These are phyloP conservation scores for Colletotrichum spaethianum DNA, from an alignment of 2,329 filamentous ascomycete genomes.

Conservation along the genomic window DNA sequence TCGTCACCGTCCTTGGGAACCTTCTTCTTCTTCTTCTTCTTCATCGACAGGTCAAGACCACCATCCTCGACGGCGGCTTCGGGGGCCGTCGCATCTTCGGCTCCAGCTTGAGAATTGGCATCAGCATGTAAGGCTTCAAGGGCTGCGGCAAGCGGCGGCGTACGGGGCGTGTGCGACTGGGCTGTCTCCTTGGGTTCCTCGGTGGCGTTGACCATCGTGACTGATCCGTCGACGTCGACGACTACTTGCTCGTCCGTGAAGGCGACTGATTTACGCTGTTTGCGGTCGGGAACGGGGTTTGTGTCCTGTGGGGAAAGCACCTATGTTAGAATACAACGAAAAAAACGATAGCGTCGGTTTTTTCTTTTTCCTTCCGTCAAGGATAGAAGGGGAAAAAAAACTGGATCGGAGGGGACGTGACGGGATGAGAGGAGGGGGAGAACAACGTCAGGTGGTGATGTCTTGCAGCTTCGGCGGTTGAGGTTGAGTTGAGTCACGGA, in stretches of 20 bases:
- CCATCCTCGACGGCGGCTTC: constrained; percentile 73
- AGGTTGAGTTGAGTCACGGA: constrained; percentile 34
- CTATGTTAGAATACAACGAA: constrained; percentile 30
- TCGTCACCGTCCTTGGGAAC: constrained; percentile 66
- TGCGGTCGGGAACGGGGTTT: constrained; percentile 65
- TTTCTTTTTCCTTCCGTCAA: background rate
- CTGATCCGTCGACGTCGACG: constrained; percentile 90
- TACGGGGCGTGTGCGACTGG: constrained; percentile 82
- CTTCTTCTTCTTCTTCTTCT: constrained; percentile 87
- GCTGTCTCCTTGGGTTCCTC: constrained; percentile 86
- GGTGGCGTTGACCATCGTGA: constrained; percentile 81
- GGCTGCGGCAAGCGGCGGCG: constrained; percentile 70
- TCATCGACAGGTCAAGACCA: constrained; percentile 67
- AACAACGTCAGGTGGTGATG: constrained; percentile 31
- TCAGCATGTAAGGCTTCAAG: constrained; percentile 69
- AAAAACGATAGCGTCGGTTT: background rate
- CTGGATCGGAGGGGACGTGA: background rate
- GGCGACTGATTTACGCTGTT: constrained; percentile 92
- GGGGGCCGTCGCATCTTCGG: constrained; percentile 53
- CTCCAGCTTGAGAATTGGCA: constrained; percentile 58
- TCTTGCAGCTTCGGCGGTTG: background rate
- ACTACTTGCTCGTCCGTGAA: constrained; percentile 91
- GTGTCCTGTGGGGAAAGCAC: constrained; percentile 31
- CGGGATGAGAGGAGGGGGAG: constrained; percentile 5
- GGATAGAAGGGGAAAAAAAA: constrained; percentile 1